Conservation (phyloP, 176 grass and related monocot genomes). For the Oryza meyeriana region DNA sequence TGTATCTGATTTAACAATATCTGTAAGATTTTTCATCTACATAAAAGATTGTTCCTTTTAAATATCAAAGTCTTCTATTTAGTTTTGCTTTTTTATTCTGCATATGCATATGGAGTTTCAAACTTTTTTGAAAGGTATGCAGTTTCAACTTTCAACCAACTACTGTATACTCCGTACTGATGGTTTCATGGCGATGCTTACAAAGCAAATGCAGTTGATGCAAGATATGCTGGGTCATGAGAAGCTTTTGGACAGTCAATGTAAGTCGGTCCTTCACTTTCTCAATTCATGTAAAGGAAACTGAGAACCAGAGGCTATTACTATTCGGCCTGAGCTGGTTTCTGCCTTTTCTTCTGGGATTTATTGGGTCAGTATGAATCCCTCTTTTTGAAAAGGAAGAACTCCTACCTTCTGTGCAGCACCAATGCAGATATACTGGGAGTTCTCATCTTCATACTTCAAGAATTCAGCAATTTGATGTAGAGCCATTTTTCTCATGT, state of each 20-base stretch:
- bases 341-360: neutral
- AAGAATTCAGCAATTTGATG: constrained; percentile 50
- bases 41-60: neutral
- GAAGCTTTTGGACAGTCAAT: neutral
- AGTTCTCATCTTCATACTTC: constrained; percentile 79
- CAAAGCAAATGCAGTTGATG: neutral
- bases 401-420: constrained; percentile 55
- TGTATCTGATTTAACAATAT: neutral
- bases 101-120: neutral
- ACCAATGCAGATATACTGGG: constrained; percentile 63
- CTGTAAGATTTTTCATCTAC: neutral
- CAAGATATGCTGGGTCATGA: neutral
- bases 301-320: neutral
- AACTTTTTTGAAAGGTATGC: neutral
- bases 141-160: neutral
- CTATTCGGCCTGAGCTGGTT: neutral
- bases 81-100: neutral
- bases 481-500: constrained; percentile 60
- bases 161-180: neutral
- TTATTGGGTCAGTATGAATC: neutral
- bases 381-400: neutral
- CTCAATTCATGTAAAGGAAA: neutral
- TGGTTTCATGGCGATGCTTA: neutral
- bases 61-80: neutral
- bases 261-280: neutral